A percentile compares a stretch with the other conserved stretches of the same genome.
Conservation (phyloP, 805 yeast species). For the Candida sonorensis region DNA sequence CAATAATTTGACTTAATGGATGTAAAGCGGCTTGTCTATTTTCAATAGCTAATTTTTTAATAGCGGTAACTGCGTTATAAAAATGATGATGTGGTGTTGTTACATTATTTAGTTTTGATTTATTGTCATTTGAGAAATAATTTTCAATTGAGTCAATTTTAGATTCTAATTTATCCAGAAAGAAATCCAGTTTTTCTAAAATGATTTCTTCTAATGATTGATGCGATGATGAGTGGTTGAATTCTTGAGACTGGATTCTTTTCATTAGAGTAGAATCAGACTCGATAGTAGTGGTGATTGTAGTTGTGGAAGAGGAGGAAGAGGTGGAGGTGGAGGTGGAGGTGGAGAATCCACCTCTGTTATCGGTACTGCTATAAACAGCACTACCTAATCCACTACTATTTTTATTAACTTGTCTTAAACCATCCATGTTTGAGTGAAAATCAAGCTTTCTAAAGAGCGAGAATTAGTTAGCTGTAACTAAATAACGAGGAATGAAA, state of each 20-base stretch:
- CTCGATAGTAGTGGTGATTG: constrained; percentile 2
- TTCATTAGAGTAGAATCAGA: constrained; percentile 12
- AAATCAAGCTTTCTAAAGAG: too few species aligned
- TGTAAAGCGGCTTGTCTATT: constrained; percentile 22
- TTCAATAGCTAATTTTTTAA: constrained; percentile 16
- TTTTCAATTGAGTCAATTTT: constrained; percentile 23
- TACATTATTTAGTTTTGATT: constrained; percentile 7
- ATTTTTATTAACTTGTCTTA: too few species aligned
- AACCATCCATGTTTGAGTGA: too few species aligned
- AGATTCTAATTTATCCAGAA: constrained; percentile 22
- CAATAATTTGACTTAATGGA: constrained; percentile 24
- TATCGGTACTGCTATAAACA: too few species aligned
- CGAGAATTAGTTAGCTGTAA: too few species aligned
- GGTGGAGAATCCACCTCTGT: too few species aligned
- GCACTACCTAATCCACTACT: too few species aligned
- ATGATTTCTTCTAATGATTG: constrained; percentile 22
- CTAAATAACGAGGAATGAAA: too few species aligned
- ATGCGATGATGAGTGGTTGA: too few species aligned
- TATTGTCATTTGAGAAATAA: constrained; percentile 17
- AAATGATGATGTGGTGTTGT: constrained; percentile 21
- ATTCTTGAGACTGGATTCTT: too few species aligned
- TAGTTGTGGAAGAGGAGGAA: too few species aligned
- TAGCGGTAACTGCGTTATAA: constrained; percentile 16
- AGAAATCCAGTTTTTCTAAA: constrained; percentile 22
- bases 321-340: too few species aligned